Percentiles rank a stretch among this genome's conserved stretches.
Evolutionary conservation across 768 basidiomycete genomes (phyloP).

Genomic region (Piloderma croceum): DNA sequence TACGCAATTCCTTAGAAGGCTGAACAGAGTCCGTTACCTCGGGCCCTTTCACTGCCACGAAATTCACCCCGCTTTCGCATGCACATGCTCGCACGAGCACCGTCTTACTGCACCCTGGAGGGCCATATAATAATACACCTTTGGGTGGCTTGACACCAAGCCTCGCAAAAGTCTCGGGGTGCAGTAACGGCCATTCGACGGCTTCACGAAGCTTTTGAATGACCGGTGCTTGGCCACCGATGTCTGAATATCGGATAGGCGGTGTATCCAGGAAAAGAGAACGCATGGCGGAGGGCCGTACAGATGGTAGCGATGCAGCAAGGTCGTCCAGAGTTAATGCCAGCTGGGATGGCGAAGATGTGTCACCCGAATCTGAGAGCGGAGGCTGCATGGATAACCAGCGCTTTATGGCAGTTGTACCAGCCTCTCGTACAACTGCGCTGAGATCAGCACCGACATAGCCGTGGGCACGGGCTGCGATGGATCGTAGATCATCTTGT

Average conservation of each 20-base stretch:
- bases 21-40: constrained; percentile 52
- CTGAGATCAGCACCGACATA: constrained; percentile 96
- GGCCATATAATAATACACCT: constrained; percentile 89
- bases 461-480: constrained; percentile 83
- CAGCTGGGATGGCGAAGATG: constrained; percentile 10
- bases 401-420: constrained; percentile 85
- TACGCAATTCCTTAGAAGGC: background rate
- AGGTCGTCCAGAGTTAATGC: constrained; percentile 58
- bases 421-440: constrained; percentile 89
- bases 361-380: constrained; percentile 14
- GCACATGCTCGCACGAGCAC: constrained; percentile 89
- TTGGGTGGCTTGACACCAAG: constrained; percentile 86
- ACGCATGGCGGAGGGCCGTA: constrained; percentile 91
- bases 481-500: constrained; percentile 48
- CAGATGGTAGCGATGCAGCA: constrained; percentile 60
- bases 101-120: constrained; percentile 97
- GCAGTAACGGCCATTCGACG: constrained; percentile 91
- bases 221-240: constrained; percentile 79
- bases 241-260: constrained; percentile 76
- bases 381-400: no score
- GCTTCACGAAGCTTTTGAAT: constrained; percentile 86
- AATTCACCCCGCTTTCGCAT: constrained; percentile 90
- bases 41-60: constrained; percentile 94
- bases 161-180: constrained; percentile 80
- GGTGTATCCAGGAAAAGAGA: constrained; percentile 87